Conservation (phyloP, 768 basidiomycete genomes). For the Lanmaoa rubissima region DNA sequence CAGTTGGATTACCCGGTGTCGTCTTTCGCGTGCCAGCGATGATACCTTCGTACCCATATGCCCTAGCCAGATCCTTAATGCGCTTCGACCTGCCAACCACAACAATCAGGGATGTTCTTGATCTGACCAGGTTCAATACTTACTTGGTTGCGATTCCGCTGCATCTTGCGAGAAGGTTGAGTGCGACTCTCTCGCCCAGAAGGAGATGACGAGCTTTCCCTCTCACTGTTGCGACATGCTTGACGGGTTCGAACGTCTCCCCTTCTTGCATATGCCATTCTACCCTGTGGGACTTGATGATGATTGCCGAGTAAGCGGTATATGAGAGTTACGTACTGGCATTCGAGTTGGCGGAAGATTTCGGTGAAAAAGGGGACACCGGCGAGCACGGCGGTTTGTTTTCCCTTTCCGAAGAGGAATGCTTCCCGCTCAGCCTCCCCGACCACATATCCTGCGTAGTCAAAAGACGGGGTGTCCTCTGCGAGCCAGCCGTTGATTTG, state of each 20-base stretch:
- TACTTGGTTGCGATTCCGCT: conserved; percentile 96
- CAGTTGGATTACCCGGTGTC: conserved; percentile 63
- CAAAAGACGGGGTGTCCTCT: conserved; percentile 95
- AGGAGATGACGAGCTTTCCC: conserved; percentile 88
- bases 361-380: conserved; percentile 96
- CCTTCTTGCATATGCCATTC: conserved; percentile 94
- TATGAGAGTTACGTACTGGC: conserved; percentile 63
- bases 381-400: conserved; percentile 74
- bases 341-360: conserved; percentile 84
- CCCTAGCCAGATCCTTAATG: conserved; percentile 74
- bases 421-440: conserved; percentile 87
- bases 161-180: conserved; percentile 92
- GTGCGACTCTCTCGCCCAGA: conserved; percentile 87
- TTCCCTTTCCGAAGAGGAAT: conserved; percentile 87
- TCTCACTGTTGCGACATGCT: conserved; percentile 85
- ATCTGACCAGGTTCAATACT: conserved; percentile 23
- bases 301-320: background rate
- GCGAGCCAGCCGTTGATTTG: conserved; percentile 81
- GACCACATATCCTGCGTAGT: conserved; percentile 95
- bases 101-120: background rate
- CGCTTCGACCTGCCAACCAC: conserved; percentile 63
- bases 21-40: conserved; percentile 97
- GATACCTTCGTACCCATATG: conserved; percentile 79
- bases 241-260: conserved; percentile 72
- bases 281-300: conserved; percentile 52